Evolutionary conservation across 768 basidiomycete species (phyloP).

Genomic region (Mycena chlorophos): DNA sequence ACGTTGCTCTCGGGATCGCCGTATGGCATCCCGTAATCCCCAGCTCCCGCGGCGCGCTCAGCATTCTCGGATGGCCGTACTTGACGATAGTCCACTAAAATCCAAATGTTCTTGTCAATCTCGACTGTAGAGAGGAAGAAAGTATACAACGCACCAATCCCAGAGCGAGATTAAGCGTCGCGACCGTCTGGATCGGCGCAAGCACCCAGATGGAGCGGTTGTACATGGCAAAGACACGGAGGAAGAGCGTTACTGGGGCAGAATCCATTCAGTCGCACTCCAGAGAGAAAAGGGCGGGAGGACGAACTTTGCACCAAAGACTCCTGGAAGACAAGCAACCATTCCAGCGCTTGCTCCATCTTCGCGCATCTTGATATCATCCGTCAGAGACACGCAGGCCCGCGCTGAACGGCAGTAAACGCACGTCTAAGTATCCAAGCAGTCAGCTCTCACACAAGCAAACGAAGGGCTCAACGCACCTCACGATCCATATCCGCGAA

Average conservation of each 20-base stretch:
- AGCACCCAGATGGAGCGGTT: slow-evolving; percentile 3
- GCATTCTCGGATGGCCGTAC: slow-evolving; percentile 12
- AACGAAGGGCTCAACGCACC: neutral
- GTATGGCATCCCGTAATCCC: slow-evolving; percentile 15
- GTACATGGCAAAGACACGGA: slow-evolving; percentile 17
- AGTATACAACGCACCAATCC: neutral
- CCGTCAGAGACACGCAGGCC: no score
- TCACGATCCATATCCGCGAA: slow-evolving; percentile 6
- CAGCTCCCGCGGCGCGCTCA: slow-evolving; percentile 6
- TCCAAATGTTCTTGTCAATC: neutral
- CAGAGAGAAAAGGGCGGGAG: neutral
- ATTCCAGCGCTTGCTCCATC: slow-evolving; percentile 11
- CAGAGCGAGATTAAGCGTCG: slow-evolving; percentile 6
- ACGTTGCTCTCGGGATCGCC: slow-evolving; percentile 13
- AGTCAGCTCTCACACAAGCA: neutral
- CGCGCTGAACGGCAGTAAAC: neutral
- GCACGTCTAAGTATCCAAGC: neutral
- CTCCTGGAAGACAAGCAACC: slow-evolving; percentile 6
- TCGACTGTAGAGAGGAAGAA: neutral
- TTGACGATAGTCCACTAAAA: slow-evolving; percentile 18
- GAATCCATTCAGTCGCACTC: neutral
- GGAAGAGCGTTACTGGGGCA: slow-evolving; percentile 4
- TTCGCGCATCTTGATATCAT: slow-evolving; percentile 1
- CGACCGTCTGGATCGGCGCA: neutral
- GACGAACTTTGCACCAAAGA: slow-evolving; percentile 7